phyloP scores from a whole-genome alignment of 2,329 filamentous ascomycete species.

The Cercospora sesami region DNA sequence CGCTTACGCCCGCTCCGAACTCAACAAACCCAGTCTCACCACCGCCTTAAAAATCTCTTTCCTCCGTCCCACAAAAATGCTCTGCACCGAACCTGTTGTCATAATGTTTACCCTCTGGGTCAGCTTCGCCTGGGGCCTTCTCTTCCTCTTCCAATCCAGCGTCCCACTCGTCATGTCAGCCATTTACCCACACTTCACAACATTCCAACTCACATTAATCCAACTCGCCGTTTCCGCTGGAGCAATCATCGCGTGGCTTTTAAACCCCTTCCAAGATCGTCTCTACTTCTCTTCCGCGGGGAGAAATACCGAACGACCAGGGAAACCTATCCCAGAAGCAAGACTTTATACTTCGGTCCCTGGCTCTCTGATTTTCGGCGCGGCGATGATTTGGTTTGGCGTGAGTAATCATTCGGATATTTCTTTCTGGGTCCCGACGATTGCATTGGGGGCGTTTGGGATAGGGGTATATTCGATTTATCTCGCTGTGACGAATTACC shows the following conservation, averaged over 20 bases:
- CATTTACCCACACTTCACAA: conserved; percentile 40
- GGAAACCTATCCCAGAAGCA: conserved; percentile 43
- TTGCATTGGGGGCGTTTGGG: conserved; percentile 52
- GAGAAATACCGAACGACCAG: conserved; percentile 34
- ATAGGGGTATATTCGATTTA: conserved; percentile 55
- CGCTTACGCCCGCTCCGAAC: conserved; percentile 30
- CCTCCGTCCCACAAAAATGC: conserved; percentile 34
- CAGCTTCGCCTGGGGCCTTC: conserved; percentile 44
- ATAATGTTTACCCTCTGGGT: conserved; percentile 45
- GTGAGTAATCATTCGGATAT: conserved; percentile 50
- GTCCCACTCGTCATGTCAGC: conserved; percentile 43
- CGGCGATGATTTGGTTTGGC: conserved; percentile 50
- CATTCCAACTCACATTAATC: conserved; percentile 43
- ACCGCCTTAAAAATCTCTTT: conserved; percentile 32
- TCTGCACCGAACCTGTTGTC: conserved; percentile 32
- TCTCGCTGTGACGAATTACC: conserved; percentile 51
- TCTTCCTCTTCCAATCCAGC: conserved; percentile 50
- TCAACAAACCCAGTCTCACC: conserved; percentile 25
- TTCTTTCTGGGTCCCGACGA: conserved; percentile 48
- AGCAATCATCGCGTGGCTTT: conserved; percentile 43
- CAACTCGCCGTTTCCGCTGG: conserved; percentile 46
- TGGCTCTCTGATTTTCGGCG: conserved; percentile 46
- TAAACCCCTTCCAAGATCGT: conserved; percentile 40
- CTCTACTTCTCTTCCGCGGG: conserved; percentile 43
- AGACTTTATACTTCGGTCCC: conserved; percentile 45